Evolutionary conservation across 208 protist species (phyloP).

Genomic region (Leishmania tropica): DNA sequence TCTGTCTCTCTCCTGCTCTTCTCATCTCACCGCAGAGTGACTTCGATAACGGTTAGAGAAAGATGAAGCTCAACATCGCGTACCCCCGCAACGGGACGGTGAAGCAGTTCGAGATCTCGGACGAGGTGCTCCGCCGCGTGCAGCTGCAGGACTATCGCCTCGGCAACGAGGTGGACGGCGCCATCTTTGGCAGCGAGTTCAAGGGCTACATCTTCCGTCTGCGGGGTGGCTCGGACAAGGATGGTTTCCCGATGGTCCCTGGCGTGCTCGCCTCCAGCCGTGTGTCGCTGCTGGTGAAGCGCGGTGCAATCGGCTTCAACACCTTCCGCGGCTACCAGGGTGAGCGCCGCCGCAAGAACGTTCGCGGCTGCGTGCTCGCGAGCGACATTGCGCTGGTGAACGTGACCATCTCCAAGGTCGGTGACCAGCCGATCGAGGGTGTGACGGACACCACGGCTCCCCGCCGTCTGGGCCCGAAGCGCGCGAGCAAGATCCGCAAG

Average conservation of each 20-base stretch:
- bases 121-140: constrained; percentile 84
- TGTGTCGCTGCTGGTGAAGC: constrained; percentile 97
- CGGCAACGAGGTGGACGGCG: constrained; percentile 79
- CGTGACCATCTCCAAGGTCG: constrained; percentile 97
- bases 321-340: constrained; percentile 93
- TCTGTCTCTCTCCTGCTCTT: neutral
- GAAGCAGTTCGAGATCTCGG: constrained; percentile 89
- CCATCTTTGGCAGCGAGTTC: constrained; percentile 73
- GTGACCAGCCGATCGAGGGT: constrained; percentile 95
- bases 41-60: constrained; percentile 22
- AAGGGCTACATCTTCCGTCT: constrained; percentile 99
- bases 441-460: constrained; percentile 97
- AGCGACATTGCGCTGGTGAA: constrained; percentile 97
- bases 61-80: constrained; percentile 93
- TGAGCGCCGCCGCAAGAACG: constrained; percentile 98
- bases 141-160: constrained; percentile 87
- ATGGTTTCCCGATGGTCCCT: constrained; percentile 99
- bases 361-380: constrained; percentile 99
- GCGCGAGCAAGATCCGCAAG: constrained; percentile 99
- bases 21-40: neutral
- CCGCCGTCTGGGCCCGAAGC: constrained; percentile 99
- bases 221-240: constrained; percentile 99
- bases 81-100: constrained; percentile 89
- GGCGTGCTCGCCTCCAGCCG: constrained; percentile 97
- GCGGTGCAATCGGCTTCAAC: constrained; percentile 93